Evolutionary conservation across 805 yeast species (phyloP).

Genomic region (Metschnikowia kofuensis): DNA sequence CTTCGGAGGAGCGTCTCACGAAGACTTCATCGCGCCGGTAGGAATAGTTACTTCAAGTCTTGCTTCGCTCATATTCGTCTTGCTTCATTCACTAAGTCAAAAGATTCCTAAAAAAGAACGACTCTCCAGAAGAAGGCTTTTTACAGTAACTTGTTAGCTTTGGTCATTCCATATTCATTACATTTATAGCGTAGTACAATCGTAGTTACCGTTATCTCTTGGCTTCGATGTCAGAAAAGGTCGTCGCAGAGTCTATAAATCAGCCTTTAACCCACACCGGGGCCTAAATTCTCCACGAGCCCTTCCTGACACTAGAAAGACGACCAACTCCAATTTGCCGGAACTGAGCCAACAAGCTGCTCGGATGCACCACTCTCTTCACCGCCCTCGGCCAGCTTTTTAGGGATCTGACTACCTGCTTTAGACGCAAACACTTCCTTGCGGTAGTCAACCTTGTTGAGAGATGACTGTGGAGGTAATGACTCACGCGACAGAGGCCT

Average conservation of each 20-base stretch:
- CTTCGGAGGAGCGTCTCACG: no score
- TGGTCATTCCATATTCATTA: no score
- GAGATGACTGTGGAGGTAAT: slow-evolving; percentile 5
- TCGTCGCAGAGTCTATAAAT: not conserved
- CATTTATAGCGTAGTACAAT: no score
- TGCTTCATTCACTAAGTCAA: no score
- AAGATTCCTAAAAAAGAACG: no score
- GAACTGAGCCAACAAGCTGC: slow-evolving; percentile 48
- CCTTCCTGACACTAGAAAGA: slow-evolving; percentile 43
- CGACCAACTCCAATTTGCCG: slow-evolving; percentile 81
- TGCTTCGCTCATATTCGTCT: no score
- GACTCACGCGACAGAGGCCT: slow-evolving; percentile 10
- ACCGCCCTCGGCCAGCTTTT: slow-evolving; percentile 9
- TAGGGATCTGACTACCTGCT: not conserved
- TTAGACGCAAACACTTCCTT: slow-evolving; percentile 12
- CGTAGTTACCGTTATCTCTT: no score
- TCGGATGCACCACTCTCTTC: slow-evolving; percentile 12
- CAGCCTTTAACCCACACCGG: not conserved
- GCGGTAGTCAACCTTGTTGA: slow-evolving; percentile 5
- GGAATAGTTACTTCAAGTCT: no score
- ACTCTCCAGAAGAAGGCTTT: no score
- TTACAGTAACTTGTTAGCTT: no score
- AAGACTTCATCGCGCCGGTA: no score
- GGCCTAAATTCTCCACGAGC: not conserved
- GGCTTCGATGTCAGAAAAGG: not conserved